Conservation (phyloP, 1,139 yeast genomes). For the Kodamaea anthophila region DNA sequence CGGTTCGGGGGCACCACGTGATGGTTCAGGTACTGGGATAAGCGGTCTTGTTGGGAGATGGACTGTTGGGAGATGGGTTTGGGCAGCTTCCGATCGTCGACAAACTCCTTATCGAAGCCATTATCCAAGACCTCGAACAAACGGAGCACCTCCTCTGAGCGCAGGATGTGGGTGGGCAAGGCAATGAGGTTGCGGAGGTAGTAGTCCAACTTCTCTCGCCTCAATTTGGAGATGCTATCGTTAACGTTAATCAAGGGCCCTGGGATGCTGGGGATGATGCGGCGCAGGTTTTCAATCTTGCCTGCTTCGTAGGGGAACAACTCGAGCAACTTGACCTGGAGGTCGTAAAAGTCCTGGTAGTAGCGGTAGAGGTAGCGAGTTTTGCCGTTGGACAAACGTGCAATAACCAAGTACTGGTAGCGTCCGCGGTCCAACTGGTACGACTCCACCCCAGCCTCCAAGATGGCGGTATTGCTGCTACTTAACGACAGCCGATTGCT, state of each 20-base stretch:
- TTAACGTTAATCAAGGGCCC: conserved; percentile 94
- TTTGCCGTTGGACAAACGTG: conserved; percentile 63
- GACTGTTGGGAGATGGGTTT: conserved; percentile 39
- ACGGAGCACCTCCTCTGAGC: conserved; percentile 60
- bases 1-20: conserved; percentile 4
- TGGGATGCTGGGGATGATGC: conserved; percentile 90
- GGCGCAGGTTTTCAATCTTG: conserved; percentile 59
- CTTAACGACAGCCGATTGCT: conserved; percentile 32
- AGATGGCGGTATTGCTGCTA: conserved; percentile 30
- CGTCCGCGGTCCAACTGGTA: conserved; percentile 81
- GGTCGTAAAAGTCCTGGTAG: conserved; percentile 94
- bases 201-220: conserved; percentile 79
- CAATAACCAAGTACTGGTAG: conserved; percentile 80
- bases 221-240: conserved; percentile 77
- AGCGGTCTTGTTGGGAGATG: conserved; percentile 37
- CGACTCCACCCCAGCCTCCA: conserved; percentile 73
- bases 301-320: conserved; percentile 93
- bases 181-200: conserved; percentile 71
- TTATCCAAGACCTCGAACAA: conserved; percentile 68
- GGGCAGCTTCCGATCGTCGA: conserved; percentile 26
- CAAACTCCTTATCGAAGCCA: conserved; percentile 45
- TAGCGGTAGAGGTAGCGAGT: conserved; percentile 73
- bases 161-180: conserved; percentile 73
- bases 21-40: conserved; percentile 36
- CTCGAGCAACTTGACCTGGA: conserved; percentile 79